These are phyloP conservation scores for Syzygium aqueum DNA, from an alignment of 345 rosid genomes.

Conservation along the genomic window DNA sequence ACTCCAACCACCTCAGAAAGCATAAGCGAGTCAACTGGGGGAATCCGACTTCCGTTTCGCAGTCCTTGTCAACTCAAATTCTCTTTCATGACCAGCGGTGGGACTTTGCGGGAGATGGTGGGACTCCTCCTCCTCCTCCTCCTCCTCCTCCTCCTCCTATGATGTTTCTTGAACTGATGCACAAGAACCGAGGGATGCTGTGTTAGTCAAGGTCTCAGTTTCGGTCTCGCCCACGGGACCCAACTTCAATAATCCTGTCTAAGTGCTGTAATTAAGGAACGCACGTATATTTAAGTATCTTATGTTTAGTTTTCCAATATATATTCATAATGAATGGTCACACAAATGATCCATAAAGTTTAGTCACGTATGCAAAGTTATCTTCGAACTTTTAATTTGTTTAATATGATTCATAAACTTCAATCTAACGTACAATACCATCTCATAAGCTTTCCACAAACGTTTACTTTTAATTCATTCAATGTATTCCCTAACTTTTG, in stretches of 20 bases:
- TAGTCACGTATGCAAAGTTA: rapidly evolving
- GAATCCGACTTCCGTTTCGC: not conserved
- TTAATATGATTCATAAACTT: not conserved
- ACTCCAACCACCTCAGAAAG: not conserved
- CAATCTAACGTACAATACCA: too few relatives aligned
- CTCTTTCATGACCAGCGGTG: not conserved
- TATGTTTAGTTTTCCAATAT: not conserved
- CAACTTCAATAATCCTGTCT: not conserved
- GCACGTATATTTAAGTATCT: not conserved
- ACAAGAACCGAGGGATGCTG: not conserved
- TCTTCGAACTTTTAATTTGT: not conserved
- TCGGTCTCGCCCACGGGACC: not conserved
- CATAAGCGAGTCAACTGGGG: not conserved
- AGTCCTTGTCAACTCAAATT: not conserved
- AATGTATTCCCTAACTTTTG: too few relatives aligned
- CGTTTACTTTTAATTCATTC: too few relatives aligned
- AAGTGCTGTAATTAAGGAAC: not conserved
- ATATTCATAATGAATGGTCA: not conserved
- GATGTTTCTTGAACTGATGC: not conserved
- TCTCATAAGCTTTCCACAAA: too few relatives aligned
- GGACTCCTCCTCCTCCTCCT: not conserved
- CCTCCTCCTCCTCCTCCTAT: not conserved
- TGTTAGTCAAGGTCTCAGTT: not conserved
- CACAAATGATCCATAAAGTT: not conserved
- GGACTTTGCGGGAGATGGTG: not conserved